Conservation (phyloP, 139 green algal genomes). For the Chlamydomonas schloesseri region DNA sequence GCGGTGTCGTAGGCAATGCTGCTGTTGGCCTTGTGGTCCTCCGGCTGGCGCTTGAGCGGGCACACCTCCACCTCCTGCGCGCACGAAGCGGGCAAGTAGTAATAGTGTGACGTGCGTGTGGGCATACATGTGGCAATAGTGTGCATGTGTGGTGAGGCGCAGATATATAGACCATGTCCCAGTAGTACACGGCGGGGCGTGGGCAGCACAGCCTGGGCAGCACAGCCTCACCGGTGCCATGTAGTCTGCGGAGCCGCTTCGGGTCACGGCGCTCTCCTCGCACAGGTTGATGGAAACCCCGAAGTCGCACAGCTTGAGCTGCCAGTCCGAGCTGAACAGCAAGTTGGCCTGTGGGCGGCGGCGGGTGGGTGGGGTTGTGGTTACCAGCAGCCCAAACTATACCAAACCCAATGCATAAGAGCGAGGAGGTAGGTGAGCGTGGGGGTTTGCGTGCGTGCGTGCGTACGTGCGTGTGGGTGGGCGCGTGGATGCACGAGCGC, state of each 20-base stretch:
- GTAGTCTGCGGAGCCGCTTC: slow-evolving; percentile 62
- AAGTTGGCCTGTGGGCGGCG: slow-evolving; percentile 36
- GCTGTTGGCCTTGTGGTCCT: slow-evolving; percentile 57
- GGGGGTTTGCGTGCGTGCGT: no score
- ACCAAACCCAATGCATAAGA: no score
- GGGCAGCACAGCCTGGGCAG: no score
- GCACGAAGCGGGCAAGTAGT: background rate
- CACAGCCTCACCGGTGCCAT: slow-evolving; percentile 55
- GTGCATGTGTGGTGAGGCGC: no score
- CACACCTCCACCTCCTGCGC: slow-evolving; percentile 60
- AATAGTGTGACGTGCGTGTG: background rate
- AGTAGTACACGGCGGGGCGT: no score
- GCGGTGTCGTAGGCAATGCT: slow-evolving; percentile 51
- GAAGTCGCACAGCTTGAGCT: slow-evolving; percentile 66
- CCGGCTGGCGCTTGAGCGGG: slow-evolving; percentile 54
- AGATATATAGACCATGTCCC: no score
- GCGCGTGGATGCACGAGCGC: no score
- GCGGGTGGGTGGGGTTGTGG: no score
- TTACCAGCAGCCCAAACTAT: no score
- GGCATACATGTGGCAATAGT: no score
- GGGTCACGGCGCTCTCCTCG: slow-evolving; percentile 61
- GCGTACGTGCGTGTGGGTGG: no score
- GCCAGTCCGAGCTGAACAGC: slow-evolving; percentile 39
- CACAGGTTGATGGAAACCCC: slow-evolving; percentile 61
- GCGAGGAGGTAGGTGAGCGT: no score